These are phyloP conservation scores for Cercospora zeae-maydis DNA, from an alignment of 2,329 filamentous ascomycete species.

Conservation along the genomic window DNA sequence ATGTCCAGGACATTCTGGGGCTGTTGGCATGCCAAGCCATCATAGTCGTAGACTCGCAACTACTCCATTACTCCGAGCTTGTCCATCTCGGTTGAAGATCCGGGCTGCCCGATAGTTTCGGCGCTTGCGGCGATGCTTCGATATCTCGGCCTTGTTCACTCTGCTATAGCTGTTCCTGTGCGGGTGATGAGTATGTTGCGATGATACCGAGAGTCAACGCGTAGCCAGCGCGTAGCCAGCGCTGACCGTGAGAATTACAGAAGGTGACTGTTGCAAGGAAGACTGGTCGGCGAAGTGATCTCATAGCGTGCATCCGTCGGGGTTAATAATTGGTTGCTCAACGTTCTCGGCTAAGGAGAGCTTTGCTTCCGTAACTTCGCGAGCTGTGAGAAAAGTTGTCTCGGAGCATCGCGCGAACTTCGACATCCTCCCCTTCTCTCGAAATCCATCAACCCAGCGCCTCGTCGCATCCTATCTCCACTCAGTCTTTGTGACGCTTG, in stretches of 20 bases:
- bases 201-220: neutral
- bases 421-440: neutral
- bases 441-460: neutral
- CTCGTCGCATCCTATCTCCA: slow-evolving; percentile 5
- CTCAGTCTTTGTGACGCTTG: slow-evolving; percentile 1
- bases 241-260: neutral
- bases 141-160: neutral
- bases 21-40: neutral
- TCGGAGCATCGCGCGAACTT: neutral
- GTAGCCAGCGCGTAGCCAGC: neutral
- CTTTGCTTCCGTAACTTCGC: slow-evolving; percentile 6
- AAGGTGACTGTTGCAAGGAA: neutral
- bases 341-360: slow-evolving; percentile 3
- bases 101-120: neutral
- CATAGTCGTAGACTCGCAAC: neutral
- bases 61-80: neutral
- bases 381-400: slow-evolving; percentile 3
- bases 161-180: neutral
- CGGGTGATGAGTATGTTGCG: neutral
- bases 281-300: neutral
- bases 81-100: neutral
- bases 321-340: slow-evolving; percentile 1
- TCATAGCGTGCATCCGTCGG: neutral
- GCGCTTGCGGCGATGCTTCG: neutral
- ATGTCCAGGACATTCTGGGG: neutral